phyloP scores from a whole-genome alignment of 2,329 filamentous ascomycete species.

The Cytospora leucostoma region DNA sequence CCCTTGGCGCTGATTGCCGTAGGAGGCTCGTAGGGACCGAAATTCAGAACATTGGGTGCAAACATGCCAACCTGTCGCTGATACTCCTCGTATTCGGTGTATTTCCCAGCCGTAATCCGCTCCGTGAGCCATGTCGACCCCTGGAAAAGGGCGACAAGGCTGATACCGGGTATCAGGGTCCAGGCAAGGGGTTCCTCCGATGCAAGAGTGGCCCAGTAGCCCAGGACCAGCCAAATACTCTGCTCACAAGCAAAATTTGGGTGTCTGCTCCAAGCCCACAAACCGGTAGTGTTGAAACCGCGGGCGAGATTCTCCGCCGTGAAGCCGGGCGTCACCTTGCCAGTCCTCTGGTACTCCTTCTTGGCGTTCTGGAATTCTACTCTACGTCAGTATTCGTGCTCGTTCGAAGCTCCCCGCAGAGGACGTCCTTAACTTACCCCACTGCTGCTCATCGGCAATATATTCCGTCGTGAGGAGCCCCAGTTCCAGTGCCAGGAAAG shows the following conservation, averaged over 20 bases:
- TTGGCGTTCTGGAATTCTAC: slow-evolving; percentile 81
- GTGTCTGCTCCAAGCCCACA: slow-evolving; percentile 88
- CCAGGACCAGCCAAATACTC: slow-evolving; percentile 82
- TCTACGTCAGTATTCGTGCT: slow-evolving; percentile 20
- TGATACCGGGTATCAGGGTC: slow-evolving; percentile 69
- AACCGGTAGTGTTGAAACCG: slow-evolving; percentile 80
- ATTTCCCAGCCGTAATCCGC: slow-evolving; percentile 76
- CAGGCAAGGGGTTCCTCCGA: slow-evolving; percentile 75
- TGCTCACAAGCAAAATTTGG: slow-evolving; percentile 96
- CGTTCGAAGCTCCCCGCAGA: not conserved
- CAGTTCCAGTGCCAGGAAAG: slow-evolving; percentile 50
- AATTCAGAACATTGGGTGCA: slow-evolving; percentile 57
- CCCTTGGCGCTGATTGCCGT: not conserved
- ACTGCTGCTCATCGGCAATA: slow-evolving; percentile 90
- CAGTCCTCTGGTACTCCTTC: slow-evolving; percentile 69
- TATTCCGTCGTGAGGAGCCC: slow-evolving; percentile 66
- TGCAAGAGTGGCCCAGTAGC: slow-evolving; percentile 82
- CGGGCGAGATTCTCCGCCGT: slow-evolving; percentile 78
- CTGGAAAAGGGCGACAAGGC: slow-evolving; percentile 81
- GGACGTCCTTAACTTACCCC: slow-evolving; percentile 57
- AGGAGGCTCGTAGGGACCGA: slow-evolving; percentile 47
- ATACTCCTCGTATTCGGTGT: slow-evolving; percentile 84
- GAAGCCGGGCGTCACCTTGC: slow-evolving; percentile 66
- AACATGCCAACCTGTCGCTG: slow-evolving; percentile 82
- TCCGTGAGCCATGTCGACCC: slow-evolving; percentile 89